Conservation (phyloP, 2,329 filamentous ascomycete species). For the Cladobotryum protrusum region DNA sequence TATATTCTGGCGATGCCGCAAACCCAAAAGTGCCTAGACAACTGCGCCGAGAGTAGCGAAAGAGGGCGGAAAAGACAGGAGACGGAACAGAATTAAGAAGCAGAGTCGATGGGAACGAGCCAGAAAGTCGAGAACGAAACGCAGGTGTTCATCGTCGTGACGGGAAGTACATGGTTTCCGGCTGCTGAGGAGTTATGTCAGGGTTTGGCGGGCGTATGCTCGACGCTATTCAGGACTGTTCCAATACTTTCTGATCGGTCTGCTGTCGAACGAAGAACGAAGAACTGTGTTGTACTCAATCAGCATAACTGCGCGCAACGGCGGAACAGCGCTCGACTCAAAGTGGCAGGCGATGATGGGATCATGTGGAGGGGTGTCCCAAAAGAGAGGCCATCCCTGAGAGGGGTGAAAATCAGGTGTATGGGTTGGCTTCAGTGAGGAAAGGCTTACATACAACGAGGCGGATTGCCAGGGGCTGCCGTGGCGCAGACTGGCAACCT, state of each 20-base stretch:
- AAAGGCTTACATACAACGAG: slow-evolving; percentile 12
- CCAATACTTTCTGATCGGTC: slow-evolving; percentile 2
- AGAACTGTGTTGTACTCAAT: slow-evolving; percentile 1
- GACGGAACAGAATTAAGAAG: slow-evolving; percentile 43
- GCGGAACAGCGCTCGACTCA: not conserved
- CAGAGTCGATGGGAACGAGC: slow-evolving; percentile 49
- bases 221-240: slow-evolving; percentile 1
- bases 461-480: slow-evolving; percentile 7
- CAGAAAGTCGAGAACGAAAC: slow-evolving; percentile 41
- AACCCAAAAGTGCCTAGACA: slow-evolving; percentile 1
- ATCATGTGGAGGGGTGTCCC: slow-evolving; percentile 12
- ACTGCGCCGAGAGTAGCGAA: slow-evolving; percentile 5
- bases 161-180: slow-evolving; percentile 30
- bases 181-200: slow-evolving; percentile 4
- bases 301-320: slow-evolving; percentile 5
- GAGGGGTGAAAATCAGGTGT: slow-evolving; percentile 10
- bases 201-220: slow-evolving; percentile 3
- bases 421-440: slow-evolving; percentile 9
- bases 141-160: slow-evolving; percentile 51
- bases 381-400: slow-evolving; percentile 9
- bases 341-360: slow-evolving; percentile 4
- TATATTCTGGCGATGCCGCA: slow-evolving; percentile 4
- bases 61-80: slow-evolving; percentile 21
- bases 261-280: slow-evolving; percentile 4
- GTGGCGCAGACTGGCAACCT: slow-evolving; percentile 4